Evolutionary conservation across 257 asterid species (phyloP), one percentile per base, ranked within the genome.

Genomic region (Solanum habrochaites): DNA sequence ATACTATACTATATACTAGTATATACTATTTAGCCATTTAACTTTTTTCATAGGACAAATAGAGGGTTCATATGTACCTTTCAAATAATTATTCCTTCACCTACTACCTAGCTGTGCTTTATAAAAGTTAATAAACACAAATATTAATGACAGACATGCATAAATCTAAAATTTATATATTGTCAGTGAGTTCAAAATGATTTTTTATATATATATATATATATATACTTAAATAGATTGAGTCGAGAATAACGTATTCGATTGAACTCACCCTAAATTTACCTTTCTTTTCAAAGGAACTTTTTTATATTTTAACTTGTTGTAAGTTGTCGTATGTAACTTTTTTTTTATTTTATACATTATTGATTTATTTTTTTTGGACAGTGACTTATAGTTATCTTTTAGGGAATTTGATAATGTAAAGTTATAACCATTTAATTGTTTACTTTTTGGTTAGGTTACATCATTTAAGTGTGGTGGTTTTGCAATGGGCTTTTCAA

Each of bases 401-500:
- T 70, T 31, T 70, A 31, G n/a, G 40, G 11, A 0, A 32, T 18
- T 8, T 16, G 25, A 69, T 14, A 67, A 25, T 1, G 1, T 10
- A 27, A 67, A 13, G 6, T 32, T 64, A 8, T 83, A 20, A 69
- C 23, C 66, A 84, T 3, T 69, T 27, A 18, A 29, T 60, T 85
- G 10, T 72, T 78, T 69, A 72, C 62, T 42, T 23, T 85, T 64
- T 77, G 35, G 35, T 66, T 83, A 96, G 98, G 93, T 95, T 10
- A 96, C 99, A 64, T 91, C 98, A 80, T 96, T 96, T 87, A 94
- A 90, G 80, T 96, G 99, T 82, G 99, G 99, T 49, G 96, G 98
- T 85, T 94, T 96, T 86, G 95, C 90, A 35, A 21, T 96, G 90
- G 98, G 95, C 13, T 2, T 89, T 11, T 93, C 99, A 18, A 94